Conservation (phyloP, 352 stramenopile species). For the Saprolegnia diclina region DNA sequence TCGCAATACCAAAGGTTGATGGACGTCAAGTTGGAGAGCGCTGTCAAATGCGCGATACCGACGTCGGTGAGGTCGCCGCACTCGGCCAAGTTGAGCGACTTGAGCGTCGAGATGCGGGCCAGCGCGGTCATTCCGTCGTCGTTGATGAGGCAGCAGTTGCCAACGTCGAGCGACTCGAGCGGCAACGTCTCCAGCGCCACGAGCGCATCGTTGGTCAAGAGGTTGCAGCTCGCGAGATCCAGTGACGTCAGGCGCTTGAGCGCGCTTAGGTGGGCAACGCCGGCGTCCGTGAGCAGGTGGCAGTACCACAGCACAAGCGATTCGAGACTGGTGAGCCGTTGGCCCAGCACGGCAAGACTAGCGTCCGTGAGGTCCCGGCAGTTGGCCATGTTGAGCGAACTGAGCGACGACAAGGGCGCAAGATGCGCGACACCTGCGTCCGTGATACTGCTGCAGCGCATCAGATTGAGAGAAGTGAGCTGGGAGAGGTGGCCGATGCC, state of each 20-base stretch:
- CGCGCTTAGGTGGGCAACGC: slow-evolving; percentile 36
- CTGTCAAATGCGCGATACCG: slow-evolving; percentile 42
- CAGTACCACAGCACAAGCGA: slow-evolving; percentile 79
- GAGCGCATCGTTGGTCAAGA: slow-evolving; percentile 52
- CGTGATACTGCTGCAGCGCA: slow-evolving; percentile 72
- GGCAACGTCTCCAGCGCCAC: slow-evolving; percentile 46
- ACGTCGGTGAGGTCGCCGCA: slow-evolving; percentile 62
- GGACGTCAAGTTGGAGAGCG: slow-evolving; percentile 44
- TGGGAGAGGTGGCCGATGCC: slow-evolving; percentile 50
- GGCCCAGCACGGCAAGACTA: slow-evolving; percentile 36
- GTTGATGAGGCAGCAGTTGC: slow-evolving; percentile 71
- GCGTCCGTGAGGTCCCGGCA: slow-evolving; percentile 71
- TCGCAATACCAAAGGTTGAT: slow-evolving; percentile 81
- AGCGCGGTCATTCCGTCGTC: slow-evolving; percentile 51
- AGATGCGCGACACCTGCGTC: slow-evolving; percentile 48
- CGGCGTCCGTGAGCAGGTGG: slow-evolving; percentile 72
- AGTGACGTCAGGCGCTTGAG: slow-evolving; percentile 56
- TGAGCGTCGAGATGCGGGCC: slow-evolving; percentile 45
- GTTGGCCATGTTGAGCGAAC: slow-evolving; percentile 72
- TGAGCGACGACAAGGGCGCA: slow-evolving; percentile 39
- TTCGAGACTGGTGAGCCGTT: slow-evolving; percentile 42
- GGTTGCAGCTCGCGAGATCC: slow-evolving; percentile 68
- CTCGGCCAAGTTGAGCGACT: slow-evolving; percentile 63
- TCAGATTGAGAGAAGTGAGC: slow-evolving; percentile 70
- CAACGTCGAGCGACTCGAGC: slow-evolving; percentile 66